Base-by-base conservation (phyloP, 2,329 filamentous ascomycete genomes). In the Claviceps capensis region DNA sequence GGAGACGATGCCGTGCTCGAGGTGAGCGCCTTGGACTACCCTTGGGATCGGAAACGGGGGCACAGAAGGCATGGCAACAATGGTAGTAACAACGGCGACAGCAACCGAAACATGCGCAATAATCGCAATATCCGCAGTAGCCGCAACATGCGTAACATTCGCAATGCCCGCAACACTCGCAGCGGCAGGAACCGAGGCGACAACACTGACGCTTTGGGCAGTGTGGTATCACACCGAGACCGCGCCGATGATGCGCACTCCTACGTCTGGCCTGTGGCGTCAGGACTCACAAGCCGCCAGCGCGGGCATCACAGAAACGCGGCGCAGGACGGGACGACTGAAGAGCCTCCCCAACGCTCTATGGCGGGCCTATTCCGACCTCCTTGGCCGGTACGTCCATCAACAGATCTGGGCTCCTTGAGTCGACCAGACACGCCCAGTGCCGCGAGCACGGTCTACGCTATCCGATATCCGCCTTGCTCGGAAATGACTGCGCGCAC, bases 1-100 rank as follows among this genome's bases (percentile, higher is more conserved):
- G 90, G 89, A 3, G 90, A 96, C 61, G 90, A 96, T 61, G 90
- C 95, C 63, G 94, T 93, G 83, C 74, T 95, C 40, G 86, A 91
- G 48, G 69, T 75, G 16, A 73, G 76, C 40, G 69, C 74, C 2
- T 68, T 74, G 1, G 75, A 79, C 41, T 72, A 72, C 26, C 64
- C 69, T 11, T 78, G 76, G 72, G 67, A 69, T 17, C 63, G 67
- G 26, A 64, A 66, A 49, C 67, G 66, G 37, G 68, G 66, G 51
- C 63, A 57, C 41, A 62, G 62, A 53, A 72, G 66, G 48, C 63
- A 61, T 53, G 72, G 66, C 49, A 64, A 60, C 1, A 58, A 55
- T 30, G 60, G 26, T 23, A 37, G n/a, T 17, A 44, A 14, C 17
- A 23, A 22, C 40, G n/a, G 17, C n/a, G 23, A 61, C 53, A 71